Evolutionary conservation across 345 rosid species (phyloP).

Genomic region (Brassica nigra): DNA sequence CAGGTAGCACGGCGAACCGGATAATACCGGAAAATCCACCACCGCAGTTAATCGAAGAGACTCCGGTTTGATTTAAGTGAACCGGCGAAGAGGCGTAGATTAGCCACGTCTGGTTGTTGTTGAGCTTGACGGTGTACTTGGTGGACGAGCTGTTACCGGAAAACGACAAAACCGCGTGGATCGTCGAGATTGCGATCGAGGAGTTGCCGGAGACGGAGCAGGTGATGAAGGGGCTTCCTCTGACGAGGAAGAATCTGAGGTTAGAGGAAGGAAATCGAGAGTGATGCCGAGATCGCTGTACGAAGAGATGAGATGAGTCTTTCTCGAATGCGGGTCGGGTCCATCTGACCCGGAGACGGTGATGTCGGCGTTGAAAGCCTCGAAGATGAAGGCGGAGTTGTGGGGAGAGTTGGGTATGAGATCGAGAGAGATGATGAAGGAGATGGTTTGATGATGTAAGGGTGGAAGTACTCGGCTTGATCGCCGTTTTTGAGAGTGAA

Average conservation of each 20-base stretch:
- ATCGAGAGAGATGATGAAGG: conserved; percentile 58
- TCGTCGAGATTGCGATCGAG: conserved; percentile 61
- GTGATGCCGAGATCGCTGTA: conserved; percentile 76
- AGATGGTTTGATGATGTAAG: conserved; percentile 77
- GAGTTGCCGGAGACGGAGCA: conserved; percentile 52
- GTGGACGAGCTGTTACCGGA: conserved; percentile 52
- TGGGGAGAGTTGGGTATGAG: conserved; percentile 69
- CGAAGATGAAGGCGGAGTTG: conserved; percentile 65
- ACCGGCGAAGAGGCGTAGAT: conserved; percentile 74
- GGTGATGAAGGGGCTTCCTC: conserved; percentile 90
- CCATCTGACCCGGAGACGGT: conserved; percentile 55
- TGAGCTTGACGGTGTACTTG: conserved; percentile 63
- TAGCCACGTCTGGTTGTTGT: conserved; percentile 87
- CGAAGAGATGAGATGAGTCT: conserved; percentile 64
- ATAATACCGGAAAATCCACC: conserved; percentile 61
- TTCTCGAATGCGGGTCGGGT: conserved; percentile 37
- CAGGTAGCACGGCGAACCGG: conserved; percentile 64
- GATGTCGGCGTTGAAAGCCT: conserved; percentile 65
- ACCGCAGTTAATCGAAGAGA: conserved; percentile 49
- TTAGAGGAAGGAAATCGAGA: conserved; percentile 68
- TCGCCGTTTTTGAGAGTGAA: conserved; percentile 81
- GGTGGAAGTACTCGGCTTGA: conserved; percentile 88
- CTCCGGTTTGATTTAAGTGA: conserved; percentile 43
- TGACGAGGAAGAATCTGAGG: conserved; percentile 73
- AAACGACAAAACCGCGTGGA: conserved; percentile 72